Base-by-base conservation (phyloP, 139 green algal species). In the Picochlorum sp. region DNA sequence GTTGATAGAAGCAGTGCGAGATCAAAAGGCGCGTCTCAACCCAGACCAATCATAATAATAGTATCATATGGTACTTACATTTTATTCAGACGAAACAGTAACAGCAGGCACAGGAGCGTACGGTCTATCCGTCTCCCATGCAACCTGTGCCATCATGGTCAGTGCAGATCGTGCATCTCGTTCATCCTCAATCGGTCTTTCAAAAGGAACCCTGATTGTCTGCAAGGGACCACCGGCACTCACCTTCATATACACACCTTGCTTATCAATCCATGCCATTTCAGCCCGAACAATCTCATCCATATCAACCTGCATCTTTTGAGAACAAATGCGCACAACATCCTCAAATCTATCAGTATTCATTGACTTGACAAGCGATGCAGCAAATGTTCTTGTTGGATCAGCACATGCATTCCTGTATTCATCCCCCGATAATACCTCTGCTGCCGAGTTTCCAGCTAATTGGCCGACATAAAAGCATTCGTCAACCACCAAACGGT, bases 61-160 rank as follows among this genome's bases (percentile, higher is more conserved):
- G 6, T 54, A 54, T 21, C 9, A 21, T 0, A 9, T 20, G 11
- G 47, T 54, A 54, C 24, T 20, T 41, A 41, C 34, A 54, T 54
- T 26, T 21, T 54, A 54, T 21, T 54, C 47, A 62, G 16, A n/a
- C 10, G 16, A 21, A 6, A 0, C 47, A 18, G 18, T 10, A 9
- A 21, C 47, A 54, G n/a, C 13, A 26, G 23, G 15, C 13, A 73
- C 38, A 15, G 79, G 75, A 21, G 45, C 58, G 30, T 85, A 84
- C 13, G 71, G 60, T 4, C 77, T 64, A 45, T 86, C 81, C 24
- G 50, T 23, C 73, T 89, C 83, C 83, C 85, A 90, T 6, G 80
- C 70, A 56, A 87, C 34, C 68, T 97, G 90, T 8, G 85, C 80
- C 18, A 90, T 79, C 87, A 96, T 94, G n/a, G 89, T 96, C 47